Base-by-base conservation (phyloP, 108 stramenopile genomes). In the Nitzschia sp. region DNA sequence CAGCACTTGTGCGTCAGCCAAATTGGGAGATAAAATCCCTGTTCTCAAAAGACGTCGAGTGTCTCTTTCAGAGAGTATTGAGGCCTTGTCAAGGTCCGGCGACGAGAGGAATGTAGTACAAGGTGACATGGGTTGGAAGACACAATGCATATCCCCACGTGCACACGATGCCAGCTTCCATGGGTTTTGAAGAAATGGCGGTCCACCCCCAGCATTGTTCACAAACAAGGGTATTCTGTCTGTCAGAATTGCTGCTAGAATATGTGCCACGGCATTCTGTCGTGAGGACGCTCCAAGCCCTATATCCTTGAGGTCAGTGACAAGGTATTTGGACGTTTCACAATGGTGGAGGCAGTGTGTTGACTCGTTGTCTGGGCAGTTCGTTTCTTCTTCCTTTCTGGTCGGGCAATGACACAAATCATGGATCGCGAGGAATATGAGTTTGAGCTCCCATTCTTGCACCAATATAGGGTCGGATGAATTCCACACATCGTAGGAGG, bases 51-150 rank as follows among this genome's bases (percentile, higher is more conserved):
- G 6, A 44, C 29, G 34, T 42, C 38, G 14, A 5, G 8, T 56
- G 38, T 39, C 41, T 12, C 17, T 38, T 34, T 39, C 44, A 48
- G 10, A 24, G 19, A 51, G 29, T 20, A 38, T 3, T 10, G 57
- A 43, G 5, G 68, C 68, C 34, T 58, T 51, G 40, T 48, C 57
- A 26, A 73, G 20, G 29, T 65, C 65, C 11, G 54, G 24, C 2
- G 37, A 20, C 17, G 26, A 26, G 20, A 70, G 51, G 3, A 1
- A 34, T 5, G 29, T 3, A 5, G 59, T 53, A 39, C 72, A 73
- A 14, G 72, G 72, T 7, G 72, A 37, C 14, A 40, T 63, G n/a
- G 72, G 72, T 8, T 59, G 50, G 34, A 59, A 73, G 6, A 64
- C 26, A 39, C 72, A 73, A 24, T 73, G 65, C 26, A 66, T 19